phyloP scores from a whole-genome alignment of 768 basidiomycete species.

The Stropharia rugosoannulata region DNA sequence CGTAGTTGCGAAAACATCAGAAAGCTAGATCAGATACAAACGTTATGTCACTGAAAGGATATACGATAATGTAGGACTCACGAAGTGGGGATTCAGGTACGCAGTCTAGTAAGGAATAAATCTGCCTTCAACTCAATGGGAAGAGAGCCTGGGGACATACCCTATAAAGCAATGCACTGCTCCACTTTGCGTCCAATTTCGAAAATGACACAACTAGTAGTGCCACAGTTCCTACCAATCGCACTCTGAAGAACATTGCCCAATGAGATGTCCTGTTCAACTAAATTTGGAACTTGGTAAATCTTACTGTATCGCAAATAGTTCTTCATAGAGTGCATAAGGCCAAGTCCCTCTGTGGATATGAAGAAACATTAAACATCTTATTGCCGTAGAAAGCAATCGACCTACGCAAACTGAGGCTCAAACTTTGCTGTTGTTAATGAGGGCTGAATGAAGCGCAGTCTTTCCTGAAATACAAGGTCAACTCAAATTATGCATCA shows the following conservation, averaged over 20 bases:
- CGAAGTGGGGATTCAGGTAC: conserved; percentile 45
- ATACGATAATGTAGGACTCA: conserved; percentile 17
- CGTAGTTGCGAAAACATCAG: conserved; percentile 42
- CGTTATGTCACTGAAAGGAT: not conserved
- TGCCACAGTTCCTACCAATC: conserved; percentile 30
- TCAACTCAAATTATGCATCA: not conserved
- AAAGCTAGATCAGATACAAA: conserved; percentile 28
- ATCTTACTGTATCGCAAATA: conserved; percentile 33
- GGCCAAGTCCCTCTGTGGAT: conserved; percentile 40
- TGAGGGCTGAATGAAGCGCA: conserved; percentile 36
- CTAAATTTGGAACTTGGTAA: not conserved
- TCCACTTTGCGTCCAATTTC: conserved; percentile 42
- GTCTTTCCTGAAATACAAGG: conserved; percentile 26
- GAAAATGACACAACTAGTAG: conserved; percentile 39
- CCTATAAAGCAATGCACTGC: conserved; percentile 40
- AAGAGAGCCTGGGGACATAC: conserved; percentile 20
- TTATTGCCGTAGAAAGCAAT: not conserved
- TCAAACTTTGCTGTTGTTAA: conserved; percentile 39
- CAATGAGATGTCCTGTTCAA: not conserved
- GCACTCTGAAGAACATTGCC: conserved; percentile 17
- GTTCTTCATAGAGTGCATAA: conserved; percentile 30
- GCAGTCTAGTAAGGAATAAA: conserved; percentile 31
- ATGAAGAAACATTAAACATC: not conserved
- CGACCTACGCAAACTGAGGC: conserved; percentile 38
- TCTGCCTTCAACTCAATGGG: not conserved